Conservation (phyloP, 495 filamentous ascomycete species). For the Evernia prunastri region DNA sequence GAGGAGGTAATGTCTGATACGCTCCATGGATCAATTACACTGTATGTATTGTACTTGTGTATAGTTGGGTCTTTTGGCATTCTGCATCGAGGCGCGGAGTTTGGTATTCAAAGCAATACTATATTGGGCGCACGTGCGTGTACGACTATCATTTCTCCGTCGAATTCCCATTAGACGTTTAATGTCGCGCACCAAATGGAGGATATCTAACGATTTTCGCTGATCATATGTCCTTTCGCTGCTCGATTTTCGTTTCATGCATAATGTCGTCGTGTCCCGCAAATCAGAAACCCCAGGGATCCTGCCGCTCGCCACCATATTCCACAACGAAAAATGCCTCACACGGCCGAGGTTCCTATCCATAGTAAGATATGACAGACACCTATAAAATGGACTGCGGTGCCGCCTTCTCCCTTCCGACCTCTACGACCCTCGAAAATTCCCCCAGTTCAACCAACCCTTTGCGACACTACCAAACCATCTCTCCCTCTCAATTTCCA, state of each 20-base stretch:
- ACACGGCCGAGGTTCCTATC: not conserved
- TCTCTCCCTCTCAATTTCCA: not conserved
- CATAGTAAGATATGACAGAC: not conserved
- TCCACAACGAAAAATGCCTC: not conserved
- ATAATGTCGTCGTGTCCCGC: not conserved
- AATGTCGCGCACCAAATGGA: not conserved
- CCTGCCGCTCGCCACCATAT: constrained; percentile 1
- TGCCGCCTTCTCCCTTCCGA: not conserved
- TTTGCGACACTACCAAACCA: not conserved
- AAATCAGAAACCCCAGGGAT: not conserved
- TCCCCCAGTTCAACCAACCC: too few relatives aligned
- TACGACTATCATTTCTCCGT: not conserved
- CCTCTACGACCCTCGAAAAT: too few relatives aligned
- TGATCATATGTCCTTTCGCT: not conserved
- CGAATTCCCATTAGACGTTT: not conserved
- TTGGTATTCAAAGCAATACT: not conserved
- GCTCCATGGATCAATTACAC: not conserved
- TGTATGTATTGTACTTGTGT: not conserved
- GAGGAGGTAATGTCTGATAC: constrained; percentile 53
- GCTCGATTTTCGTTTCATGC: not conserved
- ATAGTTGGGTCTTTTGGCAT: not conserved
- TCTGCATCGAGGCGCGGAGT: constrained; percentile 2
- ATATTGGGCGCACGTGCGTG: not conserved
- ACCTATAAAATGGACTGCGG: not conserved
- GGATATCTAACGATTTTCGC: not conserved